Percentiles rank a stretch among this genome's conserved stretches.
Conservation (phyloP, 768 basidiomycete genomes). For the Rhodocollybia butyracea region DNA sequence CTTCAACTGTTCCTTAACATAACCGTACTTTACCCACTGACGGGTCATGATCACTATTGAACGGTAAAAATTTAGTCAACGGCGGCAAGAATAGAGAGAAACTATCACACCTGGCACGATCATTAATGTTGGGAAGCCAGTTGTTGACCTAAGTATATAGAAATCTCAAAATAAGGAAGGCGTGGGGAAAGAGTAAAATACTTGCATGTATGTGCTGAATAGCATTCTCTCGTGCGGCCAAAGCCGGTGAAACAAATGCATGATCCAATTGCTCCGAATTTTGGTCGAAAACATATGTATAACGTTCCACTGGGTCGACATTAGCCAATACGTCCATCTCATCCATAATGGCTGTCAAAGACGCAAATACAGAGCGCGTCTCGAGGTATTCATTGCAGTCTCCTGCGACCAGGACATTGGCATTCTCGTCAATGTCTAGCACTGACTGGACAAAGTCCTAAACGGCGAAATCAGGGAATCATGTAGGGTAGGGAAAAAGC, state of each 20-base stretch:
- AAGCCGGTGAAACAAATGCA: slow-evolving; percentile 45
- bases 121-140: slow-evolving; percentile 41
- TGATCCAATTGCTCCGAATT: slow-evolving; percentile 61
- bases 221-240: slow-evolving; percentile 37
- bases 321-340: slow-evolving; percentile 52
- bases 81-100: no score
- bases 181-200: not conserved
- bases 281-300: slow-evolving; percentile 61
- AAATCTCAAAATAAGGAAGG: not conserved
- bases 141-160: slow-evolving; percentile 34
- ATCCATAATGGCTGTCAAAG: slow-evolving; percentile 35
- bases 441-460: slow-evolving; percentile 49
- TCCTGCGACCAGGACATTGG: slow-evolving; percentile 52
- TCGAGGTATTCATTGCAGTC: slow-evolving; percentile 63
- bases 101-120: no score
- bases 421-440: slow-evolving; percentile 35
- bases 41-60: slow-evolving; percentile 66
- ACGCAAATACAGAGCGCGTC: slow-evolving; percentile 47
- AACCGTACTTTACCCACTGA: slow-evolving; percentile 48
- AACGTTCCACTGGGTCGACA: slow-evolving; percentile 47
- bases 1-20: slow-evolving; percentile 27
- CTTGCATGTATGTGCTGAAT: slow-evolving; percentile 56
- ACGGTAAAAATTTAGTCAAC: no score
- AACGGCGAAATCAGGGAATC: not conserved
- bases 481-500: not conserved